These are phyloP conservation scores for Boletales sp. DNA, from an alignment of 768 basidiomycete species.

Conservation along the genomic window DNA sequence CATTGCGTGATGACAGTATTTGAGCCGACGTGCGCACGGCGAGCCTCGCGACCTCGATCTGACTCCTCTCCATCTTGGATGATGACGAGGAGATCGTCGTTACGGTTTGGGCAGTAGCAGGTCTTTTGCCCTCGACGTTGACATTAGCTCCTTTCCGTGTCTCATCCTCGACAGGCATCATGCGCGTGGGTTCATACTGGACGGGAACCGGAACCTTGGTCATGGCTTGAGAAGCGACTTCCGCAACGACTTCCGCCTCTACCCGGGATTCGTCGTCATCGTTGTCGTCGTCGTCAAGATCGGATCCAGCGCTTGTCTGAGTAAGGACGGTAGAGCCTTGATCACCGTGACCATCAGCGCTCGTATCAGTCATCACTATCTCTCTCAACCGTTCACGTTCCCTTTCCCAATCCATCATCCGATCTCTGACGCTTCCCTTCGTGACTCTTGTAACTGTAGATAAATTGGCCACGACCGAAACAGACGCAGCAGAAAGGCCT, in stretches of 20 bases:
- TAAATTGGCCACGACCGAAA: constrained; percentile 16
- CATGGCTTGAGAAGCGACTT: constrained; percentile 6
- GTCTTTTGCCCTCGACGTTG: constrained; percentile 3
- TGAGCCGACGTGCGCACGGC: constrained; percentile 28
- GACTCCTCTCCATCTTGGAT: constrained; percentile 25
- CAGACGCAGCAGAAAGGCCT: constrained; percentile 5
- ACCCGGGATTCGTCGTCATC: constrained; percentile 26
- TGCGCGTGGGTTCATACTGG: constrained; percentile 1
- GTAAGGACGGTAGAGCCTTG: constrained; percentile 25
- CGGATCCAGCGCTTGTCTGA: constrained; percentile 11
- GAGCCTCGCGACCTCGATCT: constrained; percentile 29
- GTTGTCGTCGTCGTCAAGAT: background rate
- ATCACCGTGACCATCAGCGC: constrained; percentile 38
- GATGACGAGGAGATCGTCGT: constrained; percentile 17
- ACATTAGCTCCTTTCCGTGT: background rate
- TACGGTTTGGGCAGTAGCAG: constrained; percentile 8
- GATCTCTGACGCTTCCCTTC: constrained; percentile 44
- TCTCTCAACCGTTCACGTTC: constrained; percentile 68
- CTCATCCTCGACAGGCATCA: constrained; percentile 1
- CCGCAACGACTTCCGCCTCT: constrained; percentile 26
- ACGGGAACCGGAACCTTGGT: too few relatives aligned
- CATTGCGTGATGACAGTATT: constrained; percentile 22
- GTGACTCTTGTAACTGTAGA: constrained; percentile 13
- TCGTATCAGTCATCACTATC: constrained; percentile 62
- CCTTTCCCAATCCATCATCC: constrained; percentile 74